Evolutionary conservation across 352 stramenopile species (phyloP).

Genomic region (Phytophthora cactorum): DNA sequence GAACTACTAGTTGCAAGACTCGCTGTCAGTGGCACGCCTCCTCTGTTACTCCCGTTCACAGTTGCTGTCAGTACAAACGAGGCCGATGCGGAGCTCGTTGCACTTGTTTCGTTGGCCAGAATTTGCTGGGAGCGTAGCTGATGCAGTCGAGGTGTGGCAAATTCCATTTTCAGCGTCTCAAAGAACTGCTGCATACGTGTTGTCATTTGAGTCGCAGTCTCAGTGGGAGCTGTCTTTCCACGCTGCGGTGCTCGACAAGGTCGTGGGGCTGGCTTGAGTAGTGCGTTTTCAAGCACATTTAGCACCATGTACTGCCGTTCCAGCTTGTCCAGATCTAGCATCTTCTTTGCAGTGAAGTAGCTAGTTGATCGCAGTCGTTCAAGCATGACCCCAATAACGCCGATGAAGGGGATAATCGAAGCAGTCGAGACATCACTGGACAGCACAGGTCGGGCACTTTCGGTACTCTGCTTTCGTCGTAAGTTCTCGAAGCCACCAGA

Average conservation of each 20-base stretch:
- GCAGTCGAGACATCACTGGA: constrained; percentile 23
- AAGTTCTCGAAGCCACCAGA: constrained; percentile 76
- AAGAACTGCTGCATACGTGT: constrained; percentile 43
- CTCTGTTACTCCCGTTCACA: constrained; percentile 26
- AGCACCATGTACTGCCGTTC: constrained; percentile 64
- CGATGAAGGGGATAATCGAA: constrained; percentile 76
- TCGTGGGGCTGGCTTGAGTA: constrained; percentile 38
- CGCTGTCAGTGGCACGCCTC: background rate
- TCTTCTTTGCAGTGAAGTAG: constrained; percentile 49
- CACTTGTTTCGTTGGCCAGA: constrained; percentile 36
- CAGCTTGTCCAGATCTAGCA: constrained; percentile 65
- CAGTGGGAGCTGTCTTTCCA: constrained; percentile 23
- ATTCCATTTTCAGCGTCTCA: constrained; percentile 45
- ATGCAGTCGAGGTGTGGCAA: constrained; percentile 46
- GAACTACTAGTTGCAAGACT: constrained; percentile 25
- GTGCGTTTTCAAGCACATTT: constrained; percentile 53
- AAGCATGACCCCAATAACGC: constrained; percentile 71
- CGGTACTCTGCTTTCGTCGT: constrained; percentile 54
- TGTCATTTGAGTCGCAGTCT: constrained; percentile 26
- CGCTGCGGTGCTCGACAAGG: constrained; percentile 20
- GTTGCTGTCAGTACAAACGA: constrained; percentile 21
- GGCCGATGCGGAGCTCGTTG: constrained; percentile 18
- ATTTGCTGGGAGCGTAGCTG: constrained; percentile 68
- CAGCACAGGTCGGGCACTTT: constrained; percentile 34
- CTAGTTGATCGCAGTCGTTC: constrained; percentile 58